Base-by-base conservation (phyloP, 371 early-diverging fungal species). In the Massospora cicadina region DNA sequence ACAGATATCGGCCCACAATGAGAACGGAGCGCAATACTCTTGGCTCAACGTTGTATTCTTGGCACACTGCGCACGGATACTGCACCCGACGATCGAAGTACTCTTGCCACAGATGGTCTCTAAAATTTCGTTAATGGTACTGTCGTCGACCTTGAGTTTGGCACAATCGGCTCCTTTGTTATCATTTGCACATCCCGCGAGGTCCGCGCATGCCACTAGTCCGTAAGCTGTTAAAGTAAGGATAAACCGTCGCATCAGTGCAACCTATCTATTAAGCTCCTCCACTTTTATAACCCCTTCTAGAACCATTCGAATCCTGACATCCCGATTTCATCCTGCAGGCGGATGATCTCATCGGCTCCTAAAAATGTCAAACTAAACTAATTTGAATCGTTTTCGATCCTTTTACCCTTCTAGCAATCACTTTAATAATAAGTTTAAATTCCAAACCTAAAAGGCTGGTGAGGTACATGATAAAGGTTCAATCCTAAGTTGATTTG, bases 1-100 rank as follows among this genome's bases (percentile, higher is more conserved):
- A 25, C 62, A 62, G 31, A 62, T 62, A n/a, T 43, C 26, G 10
- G 62, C 62, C 23, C 31, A 33, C 26, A 62, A 33, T 23, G 62
- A 31, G 24, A 31, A 31, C 24, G 62, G 62, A 23, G 33, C 12
- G 33, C 62, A 62, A 27, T 62, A 62, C 13, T 54, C 54, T 26
- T 29, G 29, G 25, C 21, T 33, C 10, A 31, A 5, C 10, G 23
- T 33, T 62, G 32, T 2, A 54, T 62, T 43, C n/a, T 10, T 21
- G n/a, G 10, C 53, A 26, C 62, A 62, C 31, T 2, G 24, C 2
- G 31, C 13, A 26, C 62, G 62, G 26, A 62, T 33, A 31, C 33
- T 33, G 23, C 62, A 62, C 12, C 33, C 62, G 31, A 43, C 33
- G 10, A 62, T 30, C 2, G 30, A 28, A 10, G 24, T 3, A 26